A percentile compares a stretch with the other conserved stretches of the same genome.
phyloP scores from a whole-genome alignment of 202 grass and related monocot genomes.

The Setaria viridis region DNA sequence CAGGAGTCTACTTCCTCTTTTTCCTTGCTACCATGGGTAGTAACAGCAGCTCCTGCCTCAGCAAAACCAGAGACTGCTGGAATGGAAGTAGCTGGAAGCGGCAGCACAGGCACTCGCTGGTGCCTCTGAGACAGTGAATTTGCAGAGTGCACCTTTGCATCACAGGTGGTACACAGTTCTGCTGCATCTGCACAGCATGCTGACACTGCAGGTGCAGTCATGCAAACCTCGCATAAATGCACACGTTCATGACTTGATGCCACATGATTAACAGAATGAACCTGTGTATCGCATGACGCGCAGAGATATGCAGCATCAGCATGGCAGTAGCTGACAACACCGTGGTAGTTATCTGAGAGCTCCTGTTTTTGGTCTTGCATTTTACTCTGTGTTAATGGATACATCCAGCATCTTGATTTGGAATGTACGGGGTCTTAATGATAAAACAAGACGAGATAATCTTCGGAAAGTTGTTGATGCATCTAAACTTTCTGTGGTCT shows the following conservation, averaged over 20 bases:
- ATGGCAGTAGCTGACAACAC: not conserved
- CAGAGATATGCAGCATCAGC: conserved; percentile 73
- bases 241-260: conserved; percentile 64
- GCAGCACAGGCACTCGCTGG: conserved; percentile 46
- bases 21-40: conserved; percentile 32
- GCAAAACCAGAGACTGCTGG: not conserved
- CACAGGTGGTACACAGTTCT: conserved; percentile 48
- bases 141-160: conserved; percentile 62
- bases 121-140: conserved; percentile 53
- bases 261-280: conserved; percentile 61
- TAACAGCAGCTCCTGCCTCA: conserved; percentile 8
- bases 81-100: conserved; percentile 33
- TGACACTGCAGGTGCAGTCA: conserved; percentile 47
- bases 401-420: no score
- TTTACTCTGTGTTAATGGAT: no score
- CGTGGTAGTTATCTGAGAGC: no score
- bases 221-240: conserved; percentile 55
- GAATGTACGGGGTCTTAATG: no score
- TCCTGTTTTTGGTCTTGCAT: no score
- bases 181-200: conserved; percentile 53
- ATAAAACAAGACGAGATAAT: no score
- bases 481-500: no score
- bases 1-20: conserved; percentile 46
- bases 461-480: no score
- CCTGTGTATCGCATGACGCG: conserved; percentile 42